These are phyloP conservation scores for Ganoderma sinense DNA, from an alignment of 1,284 basidiomycete species.

Conservation along the genomic window DNA sequence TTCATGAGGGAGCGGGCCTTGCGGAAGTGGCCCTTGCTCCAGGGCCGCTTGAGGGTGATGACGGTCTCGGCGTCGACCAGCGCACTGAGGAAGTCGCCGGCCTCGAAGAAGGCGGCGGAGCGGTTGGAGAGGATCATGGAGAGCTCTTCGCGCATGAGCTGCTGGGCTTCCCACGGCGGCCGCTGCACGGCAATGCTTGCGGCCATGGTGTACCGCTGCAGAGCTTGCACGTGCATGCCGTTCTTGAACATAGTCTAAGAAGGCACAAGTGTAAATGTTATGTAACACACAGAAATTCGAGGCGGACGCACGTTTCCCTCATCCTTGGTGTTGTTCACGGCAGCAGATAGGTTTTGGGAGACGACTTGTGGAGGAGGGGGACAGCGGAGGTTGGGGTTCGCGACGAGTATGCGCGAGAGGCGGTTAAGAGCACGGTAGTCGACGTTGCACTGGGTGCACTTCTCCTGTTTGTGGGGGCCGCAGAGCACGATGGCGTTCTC, in stretches of 20 bases:
- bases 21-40: constrained; percentile 97
- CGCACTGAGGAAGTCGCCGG: constrained; percentile 82
- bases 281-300: constrained; percentile 9
- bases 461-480: constrained; percentile 67
- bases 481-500: constrained; percentile 66
- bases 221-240: constrained; percentile 77
- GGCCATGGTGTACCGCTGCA: constrained; percentile 87
- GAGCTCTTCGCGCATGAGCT: constrained; percentile 88
- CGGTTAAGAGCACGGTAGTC: constrained; percentile 79
- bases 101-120: constrained; percentile 84
- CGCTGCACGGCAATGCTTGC: constrained; percentile 84
- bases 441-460: constrained; percentile 73
- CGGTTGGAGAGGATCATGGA: constrained; percentile 91
- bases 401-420: constrained; percentile 72
- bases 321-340: constrained; percentile 83
- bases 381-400: constrained; percentile 77
- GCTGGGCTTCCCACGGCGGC: constrained; percentile 90
- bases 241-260: constrained; percentile 78
- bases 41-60: constrained; percentile 83
- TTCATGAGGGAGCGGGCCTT: constrained; percentile 89
- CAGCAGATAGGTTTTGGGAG: constrained; percentile 76
- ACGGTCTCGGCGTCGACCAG: constrained; percentile 93
- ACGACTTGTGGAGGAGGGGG: constrained; percentile 85
- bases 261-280: not conserved
- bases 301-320: constrained; percentile 80